Conservation (phyloP, 2,329 filamentous ascomycete species). For the Pseudogymnoascus sp. region DNA sequence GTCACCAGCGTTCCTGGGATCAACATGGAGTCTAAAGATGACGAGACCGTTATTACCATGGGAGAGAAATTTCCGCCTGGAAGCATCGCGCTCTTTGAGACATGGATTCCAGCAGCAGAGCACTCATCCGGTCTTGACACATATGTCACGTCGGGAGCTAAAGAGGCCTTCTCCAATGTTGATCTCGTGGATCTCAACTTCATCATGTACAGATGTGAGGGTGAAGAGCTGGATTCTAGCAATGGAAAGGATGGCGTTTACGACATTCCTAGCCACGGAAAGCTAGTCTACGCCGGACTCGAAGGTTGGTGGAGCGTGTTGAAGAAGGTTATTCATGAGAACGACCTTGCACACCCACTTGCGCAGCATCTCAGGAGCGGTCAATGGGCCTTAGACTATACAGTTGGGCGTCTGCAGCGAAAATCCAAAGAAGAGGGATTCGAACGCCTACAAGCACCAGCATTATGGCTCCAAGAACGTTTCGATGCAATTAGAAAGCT, state of each 20-base stretch:
- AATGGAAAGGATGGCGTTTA: constrained; percentile 80
- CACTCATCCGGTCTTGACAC: constrained; percentile 76
- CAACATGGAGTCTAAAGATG: constrained; percentile 59
- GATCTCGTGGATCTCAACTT: constrained; percentile 82
- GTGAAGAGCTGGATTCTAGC: constrained; percentile 76
- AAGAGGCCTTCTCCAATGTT: constrained; percentile 66
- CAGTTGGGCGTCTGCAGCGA: constrained; percentile 66
- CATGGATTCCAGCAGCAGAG: constrained; percentile 84
- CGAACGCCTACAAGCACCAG: constrained; percentile 53
- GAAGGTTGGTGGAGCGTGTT: constrained; percentile 98
- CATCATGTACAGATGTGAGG: constrained; percentile 81
- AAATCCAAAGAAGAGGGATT: constrained; percentile 57
- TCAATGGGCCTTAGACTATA: constrained; percentile 87
- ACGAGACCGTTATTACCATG: constrained; percentile 71
- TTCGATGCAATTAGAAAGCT: constrained; percentile 80
- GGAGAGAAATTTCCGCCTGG: constrained; percentile 82
- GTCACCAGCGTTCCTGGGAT: constrained; percentile 68
- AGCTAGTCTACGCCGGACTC: constrained; percentile 88
- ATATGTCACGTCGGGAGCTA: constrained; percentile 74
- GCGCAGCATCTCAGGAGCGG: constrained; percentile 89
- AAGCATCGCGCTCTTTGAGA: constrained; percentile 91
- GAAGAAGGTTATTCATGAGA: constrained; percentile 74
- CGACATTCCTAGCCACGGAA: constrained; percentile 72
- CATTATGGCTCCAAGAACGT: constrained; percentile 71
- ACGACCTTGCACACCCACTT: constrained; percentile 85